phyloP scores from a whole-genome alignment of 2,329 filamentous ascomycete species.

The Ophiostoma populinum region DNA sequence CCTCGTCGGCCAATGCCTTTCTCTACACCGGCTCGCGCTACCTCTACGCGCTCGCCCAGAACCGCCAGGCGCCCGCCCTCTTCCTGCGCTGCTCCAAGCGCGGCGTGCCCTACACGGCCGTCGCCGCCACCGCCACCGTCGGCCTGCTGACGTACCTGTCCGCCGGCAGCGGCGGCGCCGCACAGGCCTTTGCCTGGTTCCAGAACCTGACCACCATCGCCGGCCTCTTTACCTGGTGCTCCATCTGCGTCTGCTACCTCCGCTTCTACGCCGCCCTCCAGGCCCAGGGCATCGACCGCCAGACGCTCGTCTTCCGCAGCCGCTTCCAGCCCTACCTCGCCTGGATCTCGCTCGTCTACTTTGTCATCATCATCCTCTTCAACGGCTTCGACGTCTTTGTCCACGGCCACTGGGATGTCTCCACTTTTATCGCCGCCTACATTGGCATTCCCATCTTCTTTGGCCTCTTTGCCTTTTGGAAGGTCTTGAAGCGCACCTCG shows the following conservation, averaged over 20 bases:
- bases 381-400: conserved; percentile 60
- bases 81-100: conserved; percentile 38
- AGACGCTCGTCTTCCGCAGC: conserved; percentile 47
- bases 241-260: conserved; percentile 51
- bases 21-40: conserved; percentile 43
- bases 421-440: conserved; percentile 46
- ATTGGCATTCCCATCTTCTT: conserved; percentile 46
- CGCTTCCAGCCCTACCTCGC: conserved; percentile 52
- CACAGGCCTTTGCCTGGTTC: conserved; percentile 19
- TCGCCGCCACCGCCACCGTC: conserved; percentile 32
- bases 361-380: conserved; percentile 53
- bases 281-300: conserved; percentile 45
- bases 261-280: conserved; percentile 50
- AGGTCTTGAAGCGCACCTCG: conserved; percentile 28
- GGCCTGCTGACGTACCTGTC: conserved; percentile 55
- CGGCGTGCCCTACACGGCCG: conserved; percentile 26
- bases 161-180: conserved; percentile 40
- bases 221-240: conserved; percentile 50
- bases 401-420: conserved; percentile 23
- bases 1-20: conserved; percentile 42
- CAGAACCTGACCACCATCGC: conserved; percentile 39
- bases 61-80: conserved; percentile 38
- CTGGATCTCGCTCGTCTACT: conserved; percentile 43
- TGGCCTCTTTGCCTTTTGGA: conserved; percentile 43
- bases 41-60: conserved; percentile 41